A percentile compares a stretch with the other conserved stretches of the same genome.
These are phyloP conservation scores for Mycena polygramma DNA, from an alignment of 768 basidiomycete species.

Conservation along the genomic window DNA sequence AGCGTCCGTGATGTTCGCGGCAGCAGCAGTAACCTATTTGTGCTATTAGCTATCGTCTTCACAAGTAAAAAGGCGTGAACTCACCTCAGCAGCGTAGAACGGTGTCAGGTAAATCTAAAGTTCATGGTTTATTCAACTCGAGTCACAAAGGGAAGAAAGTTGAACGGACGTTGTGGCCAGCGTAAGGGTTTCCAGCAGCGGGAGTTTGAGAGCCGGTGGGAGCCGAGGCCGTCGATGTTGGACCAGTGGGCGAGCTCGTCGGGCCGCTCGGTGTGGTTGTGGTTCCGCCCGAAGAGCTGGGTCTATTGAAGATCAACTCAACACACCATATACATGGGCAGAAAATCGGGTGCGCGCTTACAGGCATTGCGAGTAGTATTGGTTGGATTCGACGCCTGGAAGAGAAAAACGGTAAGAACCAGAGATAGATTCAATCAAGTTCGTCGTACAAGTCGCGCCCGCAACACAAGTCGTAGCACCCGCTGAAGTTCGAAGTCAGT, in stretches of 20 bases:
- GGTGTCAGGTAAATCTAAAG: slow-evolving; percentile 64
- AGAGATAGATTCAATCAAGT: neutral
- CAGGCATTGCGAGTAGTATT: slow-evolving; percentile 60
- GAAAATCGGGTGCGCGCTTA: slow-evolving; percentile 37
- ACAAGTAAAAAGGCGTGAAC: too few species aligned
- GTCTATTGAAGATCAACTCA: neutral
- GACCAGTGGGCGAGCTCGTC: neutral
- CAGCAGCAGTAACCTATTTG: slow-evolving; percentile 58
- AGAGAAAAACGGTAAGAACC: neutral
- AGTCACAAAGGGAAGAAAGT: neutral
- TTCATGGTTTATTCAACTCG: slow-evolving; percentile 6
- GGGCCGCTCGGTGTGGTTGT: slow-evolving; percentile 24
- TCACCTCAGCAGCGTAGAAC: slow-evolving; percentile 63
- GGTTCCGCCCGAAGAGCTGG: slow-evolving; percentile 3
- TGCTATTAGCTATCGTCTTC: too few species aligned
- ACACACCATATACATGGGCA: neutral
- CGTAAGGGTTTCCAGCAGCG: slow-evolving; percentile 65
- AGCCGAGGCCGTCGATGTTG: slow-evolving; percentile 41
- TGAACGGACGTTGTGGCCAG: slow-evolving; percentile 57
- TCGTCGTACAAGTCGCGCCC: slow-evolving; percentile 44
- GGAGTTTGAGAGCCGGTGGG: slow-evolving; percentile 52
- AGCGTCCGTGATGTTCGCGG: slow-evolving; percentile 61
- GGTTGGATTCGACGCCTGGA: slow-evolving; percentile 43
- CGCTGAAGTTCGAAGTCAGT: slow-evolving; percentile 40
- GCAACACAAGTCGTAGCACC: slow-evolving; percentile 57